phyloP scores from a whole-genome alignment of 2,329 filamentous ascomycete genomes.

The Elsinoe australis region DNA sequence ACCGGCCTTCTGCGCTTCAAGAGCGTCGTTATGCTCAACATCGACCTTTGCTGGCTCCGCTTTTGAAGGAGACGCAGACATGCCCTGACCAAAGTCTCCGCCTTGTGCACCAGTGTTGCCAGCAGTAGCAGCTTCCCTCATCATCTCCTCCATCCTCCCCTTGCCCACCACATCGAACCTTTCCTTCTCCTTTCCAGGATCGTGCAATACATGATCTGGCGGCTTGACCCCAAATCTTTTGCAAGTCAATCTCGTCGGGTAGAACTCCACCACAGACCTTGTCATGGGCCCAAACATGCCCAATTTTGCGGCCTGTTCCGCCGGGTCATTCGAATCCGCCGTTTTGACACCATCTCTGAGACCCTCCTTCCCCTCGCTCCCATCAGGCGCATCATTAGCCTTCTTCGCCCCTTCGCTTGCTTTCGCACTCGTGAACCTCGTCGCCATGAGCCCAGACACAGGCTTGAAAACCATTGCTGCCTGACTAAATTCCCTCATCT shows the following conservation, averaged over 20 bases:
- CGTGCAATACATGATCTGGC: conserved; percentile 58
- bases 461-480: conserved; percentile 80
- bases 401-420: conserved; percentile 23
- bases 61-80: too few species aligned
- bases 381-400: conserved; percentile 28
- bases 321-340: conserved; percentile 66
- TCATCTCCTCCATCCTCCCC: conserved; percentile 48
- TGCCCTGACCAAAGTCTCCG: too few species aligned
- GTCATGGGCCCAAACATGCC: conserved; percentile 94
- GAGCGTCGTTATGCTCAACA: conserved; percentile 66
- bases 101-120: conserved; percentile 21
- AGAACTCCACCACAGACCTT: conserved; percentile 61
- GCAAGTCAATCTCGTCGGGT: conserved; percentile 76
- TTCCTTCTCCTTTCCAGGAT: conserved; percentile 28
- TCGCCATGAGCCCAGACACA: conserved; percentile 86
- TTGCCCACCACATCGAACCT: conserved; percentile 47
- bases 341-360: too few species aligned
- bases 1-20: conserved; percentile 65
- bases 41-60: conserved; percentile 45
- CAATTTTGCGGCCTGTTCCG: conserved; percentile 75
- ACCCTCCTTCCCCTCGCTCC: conserved; percentile 20
- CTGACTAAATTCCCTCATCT: conserved; percentile 69
- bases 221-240: conserved; percentile 87
- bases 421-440: conserved; percentile 73
- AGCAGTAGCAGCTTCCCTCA: conserved; percentile 25